Percentiles rank a stretch among this genome's conserved stretches.
Evolutionary conservation across 75 land plant genomes (phyloP).

Genomic region (Adiantum capillusveneris): DNA sequence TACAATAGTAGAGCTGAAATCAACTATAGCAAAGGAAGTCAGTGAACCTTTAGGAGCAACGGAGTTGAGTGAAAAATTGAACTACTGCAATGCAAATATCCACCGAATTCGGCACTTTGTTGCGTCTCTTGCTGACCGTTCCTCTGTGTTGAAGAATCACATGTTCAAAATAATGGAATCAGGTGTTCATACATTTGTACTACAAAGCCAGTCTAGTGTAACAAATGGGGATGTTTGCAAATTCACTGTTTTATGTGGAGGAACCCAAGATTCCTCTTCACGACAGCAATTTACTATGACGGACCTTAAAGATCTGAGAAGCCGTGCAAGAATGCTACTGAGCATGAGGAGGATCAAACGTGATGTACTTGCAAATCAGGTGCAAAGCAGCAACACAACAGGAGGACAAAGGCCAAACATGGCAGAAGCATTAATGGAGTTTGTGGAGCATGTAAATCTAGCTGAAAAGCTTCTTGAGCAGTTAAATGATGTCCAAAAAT

Average conservation of each 20-base stretch:
- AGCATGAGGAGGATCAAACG: constrained; percentile 10
- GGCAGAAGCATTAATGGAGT: constrained; percentile 8
- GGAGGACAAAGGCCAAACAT: background rate
- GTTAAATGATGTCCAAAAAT: constrained; percentile 7
- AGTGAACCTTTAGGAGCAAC: constrained; percentile 5
- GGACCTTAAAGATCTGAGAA: constrained; percentile 20
- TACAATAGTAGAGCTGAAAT: background rate
- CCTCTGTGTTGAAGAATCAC: constrained; percentile 14
- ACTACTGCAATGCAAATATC: constrained; percentile 11
- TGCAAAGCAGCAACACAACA: too few relatives aligned
- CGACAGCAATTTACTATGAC: constrained; percentile 2
- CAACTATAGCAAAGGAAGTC: background rate
- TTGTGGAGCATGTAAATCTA: constrained; percentile 20
- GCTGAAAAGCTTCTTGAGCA: constrained; percentile 15
- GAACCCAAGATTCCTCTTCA: background rate
- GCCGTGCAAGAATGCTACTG: constrained; percentile 17
- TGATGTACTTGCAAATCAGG: background rate
- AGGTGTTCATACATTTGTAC: constrained; percentile 5
- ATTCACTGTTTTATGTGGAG: background rate
- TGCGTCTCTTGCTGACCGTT: constrained; percentile 20
- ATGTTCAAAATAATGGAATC: constrained; percentile 10
- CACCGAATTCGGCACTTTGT: constrained; percentile 12
- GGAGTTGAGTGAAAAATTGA: constrained; percentile 10
- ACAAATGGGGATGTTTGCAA: too few relatives aligned
- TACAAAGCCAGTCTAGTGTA: background rate